Evolutionary conservation across 1,139 yeast genomes (phyloP), one percentile per base, ranked within the genome.

Genomic region (Lodderomyces elongisporus): DNA sequence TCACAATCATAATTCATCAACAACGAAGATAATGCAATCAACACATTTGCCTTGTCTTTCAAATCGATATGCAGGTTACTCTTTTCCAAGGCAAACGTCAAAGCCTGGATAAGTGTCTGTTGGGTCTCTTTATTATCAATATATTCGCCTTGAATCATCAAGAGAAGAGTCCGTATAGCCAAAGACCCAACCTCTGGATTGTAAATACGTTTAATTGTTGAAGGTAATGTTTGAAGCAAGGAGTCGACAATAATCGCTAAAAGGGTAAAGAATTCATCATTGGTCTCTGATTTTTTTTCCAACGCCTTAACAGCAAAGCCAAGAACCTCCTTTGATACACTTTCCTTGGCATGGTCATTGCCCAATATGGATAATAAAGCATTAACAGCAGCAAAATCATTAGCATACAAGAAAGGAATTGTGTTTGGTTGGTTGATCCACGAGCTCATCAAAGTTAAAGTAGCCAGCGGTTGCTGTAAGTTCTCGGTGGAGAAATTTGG

Each of bases 381-480:
- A 16, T 51, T 56, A 0, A 73, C 69, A 3, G 88, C 74, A 3
- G 75, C 66, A 40, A 60, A 66, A 23, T 79, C 71, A 47, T 82
- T 80, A 37, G 70, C 62, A 43, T 70, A 70, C 36, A 85, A 56
- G 41, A 82, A 76, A 14, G 66, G 65, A 32, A 70, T 60, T 26
- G 80, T 64, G 17, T 63, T 60, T 9, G 67, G 62, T 18, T 62
- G 58, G 10, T 70, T 64, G 29, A 91, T 71, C 78, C 95, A 74
- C 12, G 74, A 63, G 4, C 74, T 59, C 46, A 89, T 73, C n/a
- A 87, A 55, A 37, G 66, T 74, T 74, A 89, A 63, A 32, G 89
- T 56, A 0, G 95, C 74, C 0, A 96, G 87, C 1, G 89, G 81
- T 48, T 81, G 88, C 49, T 87, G 94, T 30, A 84, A 63, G 51